Base-by-base conservation (phyloP, 192 early-diverging fungal genomes). In the Coemansia sp. region DNA sequence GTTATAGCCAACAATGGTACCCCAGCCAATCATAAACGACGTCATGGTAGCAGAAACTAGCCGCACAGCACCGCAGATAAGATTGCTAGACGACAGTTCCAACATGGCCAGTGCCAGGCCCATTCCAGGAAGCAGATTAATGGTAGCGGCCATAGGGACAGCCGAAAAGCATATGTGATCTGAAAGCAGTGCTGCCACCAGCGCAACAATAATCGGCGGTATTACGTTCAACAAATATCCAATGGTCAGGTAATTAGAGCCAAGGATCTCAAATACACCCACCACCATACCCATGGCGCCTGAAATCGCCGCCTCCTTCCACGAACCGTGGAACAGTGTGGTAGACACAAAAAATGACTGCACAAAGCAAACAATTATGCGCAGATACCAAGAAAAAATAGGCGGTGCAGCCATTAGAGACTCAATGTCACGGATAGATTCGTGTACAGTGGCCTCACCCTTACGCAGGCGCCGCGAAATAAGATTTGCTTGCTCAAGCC, bases 1-100 rank as follows among this genome's bases (percentile, higher is more conserved):
- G 19, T 67, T 67, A 36, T 84, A 70, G 0, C 88, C 88, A 33
- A 90, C 84, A 6, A 76, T 77, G 5, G 88, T 73, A 32, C 90
- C 88, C 69, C 86, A 91, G 7, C 86, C 91, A 17, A 91, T 70
- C 64, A 89, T 84, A 68, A 92, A 82, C 6, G 92, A 89, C 10
- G 87, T 88, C 78, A 94, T 90, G 1, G 93, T 75, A 2, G 91
- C 87, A 30, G 88, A 84, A 33, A 93, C 84, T 67, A 94, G 73
- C 11, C 91, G 83, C 3, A 96, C 89, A 0, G 88, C 85, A 17
- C 94, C 94, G 33, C 89, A 91, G 29, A 94, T 86, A 58, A 94
- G 77, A 65, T 96, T 96, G 51, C 89, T 85, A 0, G 92, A 90
- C 0, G 89, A 84, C 22, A 95, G 68, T 68, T 95, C 94, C 76